Evolutionary conservation across 1,139 yeast species (phyloP).

Genomic region (Debaryomyces sp.): DNA sequence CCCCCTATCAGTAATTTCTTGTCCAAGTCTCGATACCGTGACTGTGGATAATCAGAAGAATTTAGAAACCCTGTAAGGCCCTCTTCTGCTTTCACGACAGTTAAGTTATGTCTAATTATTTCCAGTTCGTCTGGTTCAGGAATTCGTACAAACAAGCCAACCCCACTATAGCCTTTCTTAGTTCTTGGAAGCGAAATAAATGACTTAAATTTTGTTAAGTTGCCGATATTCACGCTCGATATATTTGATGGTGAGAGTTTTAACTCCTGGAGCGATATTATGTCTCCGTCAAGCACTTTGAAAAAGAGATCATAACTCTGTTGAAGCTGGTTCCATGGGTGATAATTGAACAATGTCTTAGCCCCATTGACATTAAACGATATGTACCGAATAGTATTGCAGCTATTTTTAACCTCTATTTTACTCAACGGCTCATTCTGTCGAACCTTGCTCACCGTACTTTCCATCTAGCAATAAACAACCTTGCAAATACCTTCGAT

Average conservation of each 20-base stretch:
- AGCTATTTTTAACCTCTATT: neutral
- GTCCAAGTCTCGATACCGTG: slow-evolving; percentile 24
- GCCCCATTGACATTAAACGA: slow-evolving; percentile 88
- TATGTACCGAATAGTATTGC: slow-evolving; percentile 43
- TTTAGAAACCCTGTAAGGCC: slow-evolving; percentile 78
- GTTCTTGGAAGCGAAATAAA: slow-evolving; percentile 68
- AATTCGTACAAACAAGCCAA: slow-evolving; percentile 74
- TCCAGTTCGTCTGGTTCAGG: slow-evolving; percentile 45
- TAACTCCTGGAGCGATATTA: slow-evolving; percentile 83
- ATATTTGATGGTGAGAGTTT: slow-evolving; percentile 61
- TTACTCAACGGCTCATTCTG: slow-evolving; percentile 3
- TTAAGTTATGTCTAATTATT: slow-evolving; percentile 35
- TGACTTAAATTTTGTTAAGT: slow-evolving; percentile 58
- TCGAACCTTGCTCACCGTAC: neutral
- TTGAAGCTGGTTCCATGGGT: slow-evolving; percentile 71
- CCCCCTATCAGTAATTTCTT: slow-evolving; percentile 64
- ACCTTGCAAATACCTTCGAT: neutral
- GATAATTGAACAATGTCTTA: slow-evolving; percentile 75
- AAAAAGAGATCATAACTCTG: slow-evolving; percentile 55
- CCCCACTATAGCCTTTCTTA: slow-evolving; percentile 90
- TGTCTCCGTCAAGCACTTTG: slow-evolving; percentile 63
- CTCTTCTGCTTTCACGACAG: slow-evolving; percentile 79
- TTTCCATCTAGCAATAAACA: neutral
- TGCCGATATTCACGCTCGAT: slow-evolving; percentile 50
- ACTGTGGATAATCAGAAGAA: slow-evolving; percentile 16